Evolutionary conservation across 1,139 yeast genomes (phyloP).

Genomic region (Yamadazyma dushanensis): DNA sequence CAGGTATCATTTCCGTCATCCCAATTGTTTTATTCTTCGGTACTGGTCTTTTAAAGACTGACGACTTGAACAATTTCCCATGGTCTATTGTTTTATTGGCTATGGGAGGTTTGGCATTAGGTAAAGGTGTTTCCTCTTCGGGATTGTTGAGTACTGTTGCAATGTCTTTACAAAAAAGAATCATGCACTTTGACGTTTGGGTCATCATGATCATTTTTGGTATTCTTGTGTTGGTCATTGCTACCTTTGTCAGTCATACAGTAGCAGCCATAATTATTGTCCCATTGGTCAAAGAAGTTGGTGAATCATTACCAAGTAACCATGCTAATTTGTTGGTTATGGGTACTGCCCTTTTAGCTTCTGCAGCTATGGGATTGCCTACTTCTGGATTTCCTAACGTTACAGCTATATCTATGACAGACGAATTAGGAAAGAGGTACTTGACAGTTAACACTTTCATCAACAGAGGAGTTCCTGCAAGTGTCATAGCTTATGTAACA

Average conservation of each 20-base stretch:
- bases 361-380: slow-evolving; percentile 79
- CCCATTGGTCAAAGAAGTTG: slow-evolving; percentile 70
- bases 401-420: slow-evolving; percentile 77
- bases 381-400: slow-evolving; percentile 79
- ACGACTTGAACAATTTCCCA: slow-evolving; percentile 88
- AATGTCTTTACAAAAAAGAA: slow-evolving; percentile 55
- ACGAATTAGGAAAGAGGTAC: slow-evolving; percentile 67
- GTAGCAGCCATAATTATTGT: slow-evolving; percentile 74
- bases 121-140: slow-evolving; percentile 87
- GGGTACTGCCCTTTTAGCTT: slow-evolving; percentile 65
- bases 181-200: slow-evolving; percentile 64
- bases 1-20: slow-evolving; percentile 84
- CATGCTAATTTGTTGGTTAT: slow-evolving; percentile 65
- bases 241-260: slow-evolving; percentile 76
- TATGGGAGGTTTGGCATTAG: slow-evolving; percentile 95
- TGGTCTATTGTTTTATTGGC: slow-evolving; percentile 94
- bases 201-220: slow-evolving; percentile 77
- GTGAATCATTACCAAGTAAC: slow-evolving; percentile 53
- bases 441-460: slow-evolving; percentile 65
- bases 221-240: slow-evolving; percentile 41
- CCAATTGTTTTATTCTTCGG: slow-evolving; percentile 88
- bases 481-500: slow-evolving; percentile 41
- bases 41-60: slow-evolving; percentile 76
- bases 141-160: slow-evolving; percentile 85
- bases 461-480: slow-evolving; percentile 64